phyloP scores from a whole-genome alignment of 2,329 filamentous ascomycete genomes.

The Diaporthe destruens region DNA sequence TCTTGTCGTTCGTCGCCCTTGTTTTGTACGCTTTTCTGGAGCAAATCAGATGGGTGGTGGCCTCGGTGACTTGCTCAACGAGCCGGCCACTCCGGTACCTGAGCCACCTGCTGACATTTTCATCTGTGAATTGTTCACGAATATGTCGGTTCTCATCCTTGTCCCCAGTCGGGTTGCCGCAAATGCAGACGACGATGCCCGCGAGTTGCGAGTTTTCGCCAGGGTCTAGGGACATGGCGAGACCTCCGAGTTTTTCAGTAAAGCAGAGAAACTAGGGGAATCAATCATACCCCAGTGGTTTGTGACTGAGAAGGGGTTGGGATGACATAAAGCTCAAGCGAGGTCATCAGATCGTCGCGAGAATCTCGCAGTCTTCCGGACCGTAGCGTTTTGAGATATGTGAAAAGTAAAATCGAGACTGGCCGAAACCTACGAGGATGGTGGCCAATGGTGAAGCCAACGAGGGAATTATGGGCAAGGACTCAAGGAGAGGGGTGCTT shows the following conservation, averaged over 20 bases:
- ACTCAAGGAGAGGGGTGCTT: background rate
- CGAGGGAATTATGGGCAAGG: background rate
- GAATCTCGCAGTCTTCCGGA: background rate
- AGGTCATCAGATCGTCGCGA: background rate
- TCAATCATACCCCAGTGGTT: too few relatives aligned
- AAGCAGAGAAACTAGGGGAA: background rate
- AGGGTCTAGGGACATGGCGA: background rate
- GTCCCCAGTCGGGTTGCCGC: slow-evolving; percentile 66
- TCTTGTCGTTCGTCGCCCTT: slow-evolving; percentile 52
- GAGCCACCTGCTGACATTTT: slow-evolving; percentile 76
- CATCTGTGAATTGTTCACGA: slow-evolving; percentile 56
- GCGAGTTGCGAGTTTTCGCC: slow-evolving; percentile 56
- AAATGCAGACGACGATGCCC: slow-evolving; percentile 66
- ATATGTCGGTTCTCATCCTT: background rate
- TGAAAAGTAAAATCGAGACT: background rate
- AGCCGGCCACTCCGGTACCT: slow-evolving; percentile 71
- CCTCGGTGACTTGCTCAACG: slow-evolving; percentile 60
- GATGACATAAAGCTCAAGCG: background rate
- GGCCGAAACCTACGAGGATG: background rate
- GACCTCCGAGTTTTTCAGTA: slow-evolving; percentile 9
- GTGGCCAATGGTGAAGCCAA: background rate
- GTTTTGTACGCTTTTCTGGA: slow-evolving; percentile 71
- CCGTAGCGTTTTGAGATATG: background rate
- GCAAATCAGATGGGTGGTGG: slow-evolving; percentile 80
- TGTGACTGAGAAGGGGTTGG: background rate